These are phyloP conservation scores for Ascochyta clinopodiicola DNA, from an alignment of 2,329 filamentous ascomycete species.

Conservation along the genomic window DNA sequence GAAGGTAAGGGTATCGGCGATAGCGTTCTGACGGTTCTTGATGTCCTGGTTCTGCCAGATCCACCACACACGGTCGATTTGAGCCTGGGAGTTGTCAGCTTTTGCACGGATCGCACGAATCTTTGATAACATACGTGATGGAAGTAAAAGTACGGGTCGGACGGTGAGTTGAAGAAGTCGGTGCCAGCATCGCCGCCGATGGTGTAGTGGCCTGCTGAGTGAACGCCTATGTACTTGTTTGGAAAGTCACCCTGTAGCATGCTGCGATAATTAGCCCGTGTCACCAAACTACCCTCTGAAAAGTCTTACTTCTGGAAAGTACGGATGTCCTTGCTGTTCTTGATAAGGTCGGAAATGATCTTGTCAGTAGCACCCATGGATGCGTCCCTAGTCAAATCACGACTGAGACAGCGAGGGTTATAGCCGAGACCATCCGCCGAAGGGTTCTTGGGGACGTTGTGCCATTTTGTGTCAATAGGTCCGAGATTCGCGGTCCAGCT, in stretches of 20 bases:
- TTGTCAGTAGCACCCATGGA: slow-evolving; percentile 32
- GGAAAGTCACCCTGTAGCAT: slow-evolving; percentile 48
- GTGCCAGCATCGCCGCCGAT: slow-evolving; percentile 54
- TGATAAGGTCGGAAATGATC: slow-evolving; percentile 34
- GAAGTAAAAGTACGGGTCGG: slow-evolving; percentile 54
- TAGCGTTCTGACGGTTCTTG: slow-evolving; percentile 45
- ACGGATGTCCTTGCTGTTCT: slow-evolving; percentile 32
- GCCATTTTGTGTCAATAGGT: slow-evolving; percentile 52
- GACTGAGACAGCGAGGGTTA: slow-evolving; percentile 49
- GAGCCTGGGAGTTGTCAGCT: slow-evolving; percentile 18
- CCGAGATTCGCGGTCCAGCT: slow-evolving; percentile 54
- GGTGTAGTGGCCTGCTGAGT: slow-evolving; percentile 55
- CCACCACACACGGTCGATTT: slow-evolving; percentile 58
- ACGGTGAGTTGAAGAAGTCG: slow-evolving; percentile 55
- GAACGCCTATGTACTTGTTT: slow-evolving; percentile 48
- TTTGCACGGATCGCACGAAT: too few species aligned
- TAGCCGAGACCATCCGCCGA: slow-evolving; percentile 37
- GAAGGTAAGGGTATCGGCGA: slow-evolving; percentile 55
- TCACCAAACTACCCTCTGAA: too few species aligned
- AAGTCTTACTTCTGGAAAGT: slow-evolving; percentile 41
- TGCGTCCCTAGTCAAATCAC: slow-evolving; percentile 43
- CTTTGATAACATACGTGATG: too few species aligned
- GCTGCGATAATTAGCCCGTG: neutral
- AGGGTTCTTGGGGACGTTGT: slow-evolving; percentile 41
- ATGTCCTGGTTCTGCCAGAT: slow-evolving; percentile 59